phyloP scores from a whole-genome alignment of 2,329 filamentous ascomycete species.

The Epichloe hybrida region DNA sequence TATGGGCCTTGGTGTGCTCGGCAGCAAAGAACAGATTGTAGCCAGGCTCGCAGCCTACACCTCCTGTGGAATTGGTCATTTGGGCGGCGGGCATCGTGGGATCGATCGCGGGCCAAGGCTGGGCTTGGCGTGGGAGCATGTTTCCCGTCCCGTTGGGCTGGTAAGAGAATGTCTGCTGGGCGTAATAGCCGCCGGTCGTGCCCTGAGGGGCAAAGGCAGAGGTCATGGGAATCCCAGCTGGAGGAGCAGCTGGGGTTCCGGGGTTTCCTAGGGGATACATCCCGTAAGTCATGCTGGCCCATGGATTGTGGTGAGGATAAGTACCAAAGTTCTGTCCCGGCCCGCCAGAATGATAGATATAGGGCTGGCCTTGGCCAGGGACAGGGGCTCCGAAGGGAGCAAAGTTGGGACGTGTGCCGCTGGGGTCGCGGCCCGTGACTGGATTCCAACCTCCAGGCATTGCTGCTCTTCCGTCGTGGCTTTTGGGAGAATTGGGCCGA shows the following conservation, averaged over 20 bases:
- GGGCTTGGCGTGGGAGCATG: conserved; percentile 24
- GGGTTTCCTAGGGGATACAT: conserved; percentile 9
- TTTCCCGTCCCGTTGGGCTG: conserved; percentile 26
- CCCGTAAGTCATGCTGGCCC: conserved; percentile 16
- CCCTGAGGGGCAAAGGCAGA: conserved; percentile 1
- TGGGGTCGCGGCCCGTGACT: conserved; percentile 23
- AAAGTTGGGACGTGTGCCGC: conserved; percentile 17
- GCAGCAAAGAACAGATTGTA: conserved; percentile 50
- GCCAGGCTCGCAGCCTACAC: conserved; percentile 44
- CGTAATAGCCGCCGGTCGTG: conserved; percentile 12
- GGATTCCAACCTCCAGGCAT: conserved; percentile 30
- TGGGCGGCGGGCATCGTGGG: conserved; percentile 35
- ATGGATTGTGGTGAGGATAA: conserved; percentile 10
- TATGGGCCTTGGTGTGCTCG: conserved; percentile 45
- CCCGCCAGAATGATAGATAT: conserved; percentile 23
- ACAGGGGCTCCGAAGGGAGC: conserved; percentile 21
- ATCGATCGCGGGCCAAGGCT: conserved; percentile 29
- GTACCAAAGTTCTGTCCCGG: conserved; percentile 20
- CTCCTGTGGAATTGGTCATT: conserved; percentile 43
- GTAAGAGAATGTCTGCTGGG: conserved; percentile 16
- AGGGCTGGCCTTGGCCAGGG: conserved; percentile 23
- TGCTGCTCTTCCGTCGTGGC: neutral
- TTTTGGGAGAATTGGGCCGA: too few relatives aligned
- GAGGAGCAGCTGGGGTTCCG: conserved; percentile 1
- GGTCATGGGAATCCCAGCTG: neutral